phyloP scores from a whole-genome alignment of 2,329 filamentous ascomycete genomes.

The Aspergillus quadrilineatus region DNA sequence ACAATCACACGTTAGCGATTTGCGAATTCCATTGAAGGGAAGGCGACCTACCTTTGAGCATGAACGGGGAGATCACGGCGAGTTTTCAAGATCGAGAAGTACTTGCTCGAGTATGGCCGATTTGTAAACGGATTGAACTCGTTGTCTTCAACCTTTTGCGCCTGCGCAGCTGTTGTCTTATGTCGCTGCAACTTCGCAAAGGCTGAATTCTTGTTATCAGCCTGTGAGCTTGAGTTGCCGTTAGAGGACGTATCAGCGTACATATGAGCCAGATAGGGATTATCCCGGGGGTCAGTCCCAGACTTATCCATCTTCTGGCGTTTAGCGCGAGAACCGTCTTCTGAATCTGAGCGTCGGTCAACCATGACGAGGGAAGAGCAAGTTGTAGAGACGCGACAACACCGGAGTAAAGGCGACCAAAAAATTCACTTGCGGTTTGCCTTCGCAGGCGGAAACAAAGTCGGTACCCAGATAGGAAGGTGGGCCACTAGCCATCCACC shows the following conservation, averaged over 20 bases:
- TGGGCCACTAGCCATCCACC: constrained; percentile 24
- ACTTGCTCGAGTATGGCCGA: constrained; percentile 71
- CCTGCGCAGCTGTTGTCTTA: constrained; percentile 74
- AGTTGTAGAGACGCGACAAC: constrained; percentile 16
- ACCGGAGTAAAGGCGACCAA: constrained; percentile 11
- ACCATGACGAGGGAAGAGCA: constrained; percentile 47
- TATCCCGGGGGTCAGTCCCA: constrained; percentile 58
- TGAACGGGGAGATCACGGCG: constrained; percentile 86
- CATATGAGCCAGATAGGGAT: constrained; percentile 91
- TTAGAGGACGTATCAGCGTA: constrained; percentile 57
- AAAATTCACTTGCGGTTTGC: constrained; percentile 13
- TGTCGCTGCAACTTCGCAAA: constrained; percentile 72
- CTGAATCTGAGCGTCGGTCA: constrained; percentile 56
- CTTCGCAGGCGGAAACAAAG: constrained; percentile 19
- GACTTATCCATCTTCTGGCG: constrained; percentile 53
- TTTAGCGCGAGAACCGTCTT: constrained; percentile 53
- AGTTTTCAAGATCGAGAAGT: constrained; percentile 84
- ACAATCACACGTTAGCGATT: not conserved
- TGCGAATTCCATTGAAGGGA: not conserved
- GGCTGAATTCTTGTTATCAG: constrained; percentile 44
- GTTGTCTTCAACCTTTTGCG: constrained; percentile 71
- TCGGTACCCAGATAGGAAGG: constrained; percentile 31
- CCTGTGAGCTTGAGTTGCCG: constrained; percentile 25
- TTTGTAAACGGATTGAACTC: constrained; percentile 84
- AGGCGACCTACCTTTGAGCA: constrained; percentile 69